Conservation (phyloP, 208 protist species). For the Acanthamoeba rhysodes region DNA sequence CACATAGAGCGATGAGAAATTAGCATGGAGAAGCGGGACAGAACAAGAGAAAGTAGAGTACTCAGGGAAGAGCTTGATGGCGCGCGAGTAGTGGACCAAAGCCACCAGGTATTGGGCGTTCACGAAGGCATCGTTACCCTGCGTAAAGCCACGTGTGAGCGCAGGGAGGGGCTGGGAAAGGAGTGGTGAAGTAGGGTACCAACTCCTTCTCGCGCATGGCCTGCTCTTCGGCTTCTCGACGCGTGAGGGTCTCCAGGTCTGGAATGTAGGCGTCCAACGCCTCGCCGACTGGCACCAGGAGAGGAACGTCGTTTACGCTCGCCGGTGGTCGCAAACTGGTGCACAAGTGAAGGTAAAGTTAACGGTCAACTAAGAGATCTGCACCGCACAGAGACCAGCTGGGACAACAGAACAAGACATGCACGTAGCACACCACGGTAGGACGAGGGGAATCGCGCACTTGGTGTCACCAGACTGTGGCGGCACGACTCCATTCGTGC, state of each 20-base stretch:
- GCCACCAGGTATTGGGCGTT: slow-evolving; percentile 21
- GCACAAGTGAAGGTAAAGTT: neutral
- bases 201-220: slow-evolving; percentile 43
- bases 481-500: neutral
- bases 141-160: neutral
- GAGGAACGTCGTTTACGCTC: neutral
- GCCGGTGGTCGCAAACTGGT: neutral
- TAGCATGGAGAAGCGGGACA: neutral
- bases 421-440: neutral
- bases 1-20: neutral
- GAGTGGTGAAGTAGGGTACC: neutral
- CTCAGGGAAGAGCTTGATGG: slow-evolving; percentile 61
- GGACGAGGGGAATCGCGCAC: neutral
- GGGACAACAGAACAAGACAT: too few relatives aligned
- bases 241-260: slow-evolving; percentile 56
- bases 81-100: slow-evolving; percentile 61
- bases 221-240: slow-evolving; percentile 53
- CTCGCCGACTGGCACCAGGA: slow-evolving; percentile 53
- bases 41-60: neutral
- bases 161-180: neutral
- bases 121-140: slow-evolving; percentile 31
- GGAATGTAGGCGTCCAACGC: slow-evolving; percentile 67
- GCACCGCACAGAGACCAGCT: too few relatives aligned
- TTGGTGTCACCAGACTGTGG: neutral
- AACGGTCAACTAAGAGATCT: neutral